phyloP scores from a whole-genome alignment of 2,329 filamentous ascomycete genomes.

The Botryotinia convoluta region DNA sequence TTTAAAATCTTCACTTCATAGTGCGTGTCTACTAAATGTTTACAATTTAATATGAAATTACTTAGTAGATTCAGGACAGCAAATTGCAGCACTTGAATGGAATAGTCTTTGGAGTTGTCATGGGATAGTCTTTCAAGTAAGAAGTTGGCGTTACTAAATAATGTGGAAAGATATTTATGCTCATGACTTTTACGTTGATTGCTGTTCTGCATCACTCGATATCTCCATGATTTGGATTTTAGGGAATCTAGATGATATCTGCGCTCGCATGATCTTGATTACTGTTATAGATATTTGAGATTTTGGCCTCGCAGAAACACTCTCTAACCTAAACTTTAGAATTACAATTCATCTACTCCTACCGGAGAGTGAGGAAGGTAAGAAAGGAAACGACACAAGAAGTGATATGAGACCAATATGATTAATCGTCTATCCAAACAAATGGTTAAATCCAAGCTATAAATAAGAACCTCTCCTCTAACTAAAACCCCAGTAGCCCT shows the following conservation, averaged over 20 bases:
- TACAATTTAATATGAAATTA: accelerated
- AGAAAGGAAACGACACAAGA: not conserved
- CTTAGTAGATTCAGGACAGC: too few relatives aligned
- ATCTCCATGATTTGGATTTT: not conserved
- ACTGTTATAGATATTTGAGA: not conserved
- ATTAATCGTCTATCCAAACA: not conserved
- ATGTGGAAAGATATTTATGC: not conserved
- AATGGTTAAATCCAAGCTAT: not conserved
- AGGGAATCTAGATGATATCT: not conserved
- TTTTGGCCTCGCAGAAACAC: not conserved
- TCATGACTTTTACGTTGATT: not conserved
- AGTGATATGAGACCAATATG: not conserved
- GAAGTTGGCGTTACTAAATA: not conserved
- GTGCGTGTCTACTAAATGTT: not conserved
- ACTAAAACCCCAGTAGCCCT: too few relatives aligned
- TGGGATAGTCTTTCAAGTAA: not conserved
- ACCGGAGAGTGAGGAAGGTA: not conserved
- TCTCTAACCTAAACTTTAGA: not conserved
- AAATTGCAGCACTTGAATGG: not conserved
- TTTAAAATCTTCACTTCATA: not conserved
- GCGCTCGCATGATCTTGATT: not conserved
- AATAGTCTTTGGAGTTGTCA: not conserved
- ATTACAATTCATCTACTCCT: too few relatives aligned
- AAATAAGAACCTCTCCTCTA: not conserved
- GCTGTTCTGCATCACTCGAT: not conserved